Evolutionary conservation across 2,329 filamentous ascomycete species (phyloP).

Genomic region (Stagonosporopsis tanaceti): DNA sequence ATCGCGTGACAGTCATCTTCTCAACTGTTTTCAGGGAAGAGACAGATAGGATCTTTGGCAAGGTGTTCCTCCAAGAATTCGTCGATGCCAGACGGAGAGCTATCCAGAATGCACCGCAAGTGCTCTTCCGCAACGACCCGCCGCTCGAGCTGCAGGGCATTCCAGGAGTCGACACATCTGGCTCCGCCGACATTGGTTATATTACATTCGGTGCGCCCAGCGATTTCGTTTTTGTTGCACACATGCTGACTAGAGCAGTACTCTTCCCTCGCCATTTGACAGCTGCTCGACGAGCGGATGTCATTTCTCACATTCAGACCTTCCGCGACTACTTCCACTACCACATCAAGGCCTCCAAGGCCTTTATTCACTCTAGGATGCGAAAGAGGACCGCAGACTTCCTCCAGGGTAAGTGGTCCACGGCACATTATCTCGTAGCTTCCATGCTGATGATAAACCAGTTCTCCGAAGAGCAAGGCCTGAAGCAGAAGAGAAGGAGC

Average conservation of each 20-base stretch:
- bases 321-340: constrained; percentile 99
- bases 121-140: constrained; percentile 93
- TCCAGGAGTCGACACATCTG: constrained; percentile 75
- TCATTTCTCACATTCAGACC: constrained; percentile 99
- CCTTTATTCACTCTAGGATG: constrained; percentile 99
- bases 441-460: constrained; percentile 56
- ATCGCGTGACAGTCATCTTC: constrained; percentile 98
- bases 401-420: constrained; percentile 76
- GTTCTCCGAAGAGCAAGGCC: constrained; percentile 95
- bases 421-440: neutral
- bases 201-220: constrained; percentile 85
- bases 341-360: constrained; percentile 99
- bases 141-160: constrained; percentile 90
- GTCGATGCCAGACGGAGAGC: constrained; percentile 93
- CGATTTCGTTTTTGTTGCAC: constrained; percentile 17
- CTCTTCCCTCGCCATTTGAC: constrained; percentile 96
- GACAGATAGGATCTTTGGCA: constrained; percentile 95
- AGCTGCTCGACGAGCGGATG: constrained; percentile 86
- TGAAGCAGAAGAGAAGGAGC: constrained; percentile 95
- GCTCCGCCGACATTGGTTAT: constrained; percentile 90
- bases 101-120: constrained; percentile 97
- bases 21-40: constrained; percentile 98
- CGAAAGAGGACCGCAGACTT: constrained; percentile 97
- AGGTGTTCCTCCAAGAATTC: constrained; percentile 98
- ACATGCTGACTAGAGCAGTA: constrained; percentile 62